A percentile compares a stretch with the other conserved stretches of the same genome.
Evolutionary conservation across 345 rosid species (phyloP).

Genomic region (Mangifera indica): DNA sequence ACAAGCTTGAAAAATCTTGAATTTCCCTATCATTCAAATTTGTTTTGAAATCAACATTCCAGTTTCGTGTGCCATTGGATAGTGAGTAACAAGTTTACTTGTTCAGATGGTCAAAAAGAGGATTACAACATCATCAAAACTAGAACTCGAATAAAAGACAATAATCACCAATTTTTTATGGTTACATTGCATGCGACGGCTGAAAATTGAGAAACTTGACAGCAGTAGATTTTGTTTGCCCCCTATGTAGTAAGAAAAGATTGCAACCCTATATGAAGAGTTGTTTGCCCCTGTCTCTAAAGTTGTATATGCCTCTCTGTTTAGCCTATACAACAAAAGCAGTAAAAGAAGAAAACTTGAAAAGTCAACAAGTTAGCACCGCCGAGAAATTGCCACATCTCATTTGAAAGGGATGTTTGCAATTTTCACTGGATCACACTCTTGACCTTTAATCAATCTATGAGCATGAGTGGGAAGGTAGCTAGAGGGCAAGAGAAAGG

Average conservation of each 20-base stretch:
- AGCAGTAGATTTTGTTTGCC: not conserved
- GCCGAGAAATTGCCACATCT: not conserved
- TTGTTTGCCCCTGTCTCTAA: not conserved
- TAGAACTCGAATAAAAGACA: too few species aligned
- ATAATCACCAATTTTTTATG: not conserved
- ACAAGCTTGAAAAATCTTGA: too few species aligned
- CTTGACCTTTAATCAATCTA: not conserved
- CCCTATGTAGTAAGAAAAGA: not conserved
- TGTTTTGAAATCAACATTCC: too few species aligned
- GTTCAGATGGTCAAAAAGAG: not conserved
- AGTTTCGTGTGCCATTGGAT: too few species aligned
- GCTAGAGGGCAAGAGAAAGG: not conserved
- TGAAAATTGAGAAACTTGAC: not conserved
- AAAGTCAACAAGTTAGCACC: not conserved
- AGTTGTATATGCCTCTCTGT: not conserved
- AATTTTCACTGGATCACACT: not conserved
- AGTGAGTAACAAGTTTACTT: not conserved
- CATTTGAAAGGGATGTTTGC: not conserved
- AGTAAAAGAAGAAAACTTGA: not conserved
- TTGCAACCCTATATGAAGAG: not conserved
- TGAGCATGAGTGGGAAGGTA: not conserved
- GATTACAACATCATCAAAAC: too few species aligned
- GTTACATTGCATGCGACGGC: not conserved
- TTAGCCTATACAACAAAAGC: not conserved
- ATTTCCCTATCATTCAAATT: too few species aligned